phyloP scores from a whole-genome alignment of 2,329 filamentous ascomycete species.

The Fusarium sp. region DNA sequence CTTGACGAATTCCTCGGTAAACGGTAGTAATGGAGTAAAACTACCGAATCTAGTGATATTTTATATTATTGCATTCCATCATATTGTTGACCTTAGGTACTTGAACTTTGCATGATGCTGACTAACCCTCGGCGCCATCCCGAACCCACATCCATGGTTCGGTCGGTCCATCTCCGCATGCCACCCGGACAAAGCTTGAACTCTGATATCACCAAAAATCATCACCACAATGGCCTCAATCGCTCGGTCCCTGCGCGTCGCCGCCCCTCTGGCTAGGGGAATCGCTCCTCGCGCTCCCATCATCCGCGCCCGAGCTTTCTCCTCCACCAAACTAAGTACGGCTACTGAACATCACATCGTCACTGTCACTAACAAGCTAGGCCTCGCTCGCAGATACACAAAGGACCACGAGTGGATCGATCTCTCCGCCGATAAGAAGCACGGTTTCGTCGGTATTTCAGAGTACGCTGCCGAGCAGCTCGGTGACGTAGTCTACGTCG shows the following conservation, averaged over 20 bases:
- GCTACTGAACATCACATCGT: neutral
- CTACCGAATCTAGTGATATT: neutral
- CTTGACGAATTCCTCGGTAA: conserved; percentile 1
- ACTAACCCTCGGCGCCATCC: conserved; percentile 34
- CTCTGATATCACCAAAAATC: conserved; percentile 36
- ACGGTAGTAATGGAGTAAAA: neutral
- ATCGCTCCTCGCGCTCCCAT: conserved; percentile 53
- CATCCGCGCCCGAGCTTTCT: conserved; percentile 58
- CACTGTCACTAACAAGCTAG: conserved; percentile 53
- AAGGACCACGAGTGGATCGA: conserved; percentile 99
- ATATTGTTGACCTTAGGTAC: neutral
- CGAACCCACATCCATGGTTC: conserved; percentile 26
- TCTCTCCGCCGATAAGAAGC: conserved; percentile 82
- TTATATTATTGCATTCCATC: neutral
- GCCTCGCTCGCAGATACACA: conserved; percentile 84
- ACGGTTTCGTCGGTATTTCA: conserved; percentile 86
- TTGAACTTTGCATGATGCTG: conserved; percentile 24
- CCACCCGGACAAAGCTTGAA: conserved; percentile 36
- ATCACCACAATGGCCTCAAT: conserved; percentile 69
- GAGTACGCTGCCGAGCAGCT: conserved; percentile 91
- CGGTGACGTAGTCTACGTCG: conserved; percentile 96
- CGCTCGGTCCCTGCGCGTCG: conserved; percentile 65
- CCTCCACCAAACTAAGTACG: conserved; percentile 55
- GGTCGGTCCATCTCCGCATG: conserved; percentile 37
- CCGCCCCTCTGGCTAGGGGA: conserved; percentile 59